phyloP scores from a whole-genome alignment of 2,329 filamentous ascomycete species.

The Lizonia empirigonia region DNA sequence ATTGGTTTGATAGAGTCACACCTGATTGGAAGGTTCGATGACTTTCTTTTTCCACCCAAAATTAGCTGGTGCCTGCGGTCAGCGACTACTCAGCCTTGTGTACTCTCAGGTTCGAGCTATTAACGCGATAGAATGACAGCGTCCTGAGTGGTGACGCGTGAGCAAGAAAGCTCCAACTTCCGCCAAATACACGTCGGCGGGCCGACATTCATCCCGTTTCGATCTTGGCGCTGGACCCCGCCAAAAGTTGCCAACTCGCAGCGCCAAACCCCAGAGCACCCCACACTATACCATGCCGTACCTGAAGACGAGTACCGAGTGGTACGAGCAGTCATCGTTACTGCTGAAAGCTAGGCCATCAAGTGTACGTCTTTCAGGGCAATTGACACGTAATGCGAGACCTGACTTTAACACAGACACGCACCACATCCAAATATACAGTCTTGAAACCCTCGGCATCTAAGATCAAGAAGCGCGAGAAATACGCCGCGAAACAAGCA shows the following conservation, averaged over 20 bases:
- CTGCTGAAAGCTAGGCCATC: slow-evolving; percentile 85
- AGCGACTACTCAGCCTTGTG: background rate
- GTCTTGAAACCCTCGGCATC: slow-evolving; percentile 57
- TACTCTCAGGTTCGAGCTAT: background rate
- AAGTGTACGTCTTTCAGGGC: slow-evolving; percentile 65
- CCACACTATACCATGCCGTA: slow-evolving; percentile 67
- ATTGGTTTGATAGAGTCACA: slow-evolving; percentile 15
- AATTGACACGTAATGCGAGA: slow-evolving; percentile 14
- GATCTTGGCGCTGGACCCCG: slow-evolving; percentile 27
- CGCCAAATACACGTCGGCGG: background rate
- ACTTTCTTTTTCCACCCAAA: slow-evolving; percentile 6
- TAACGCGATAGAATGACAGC: no score
- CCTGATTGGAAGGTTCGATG: slow-evolving; percentile 16
- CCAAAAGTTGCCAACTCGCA: slow-evolving; percentile 35
- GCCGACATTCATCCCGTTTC: slow-evolving; percentile 9
- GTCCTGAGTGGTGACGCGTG: slow-evolving; percentile 4
- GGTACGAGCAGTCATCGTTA: slow-evolving; percentile 84
- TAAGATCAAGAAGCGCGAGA: slow-evolving; percentile 43
- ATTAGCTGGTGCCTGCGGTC: slow-evolving; percentile 2
- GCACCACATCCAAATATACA: slow-evolving; percentile 91
- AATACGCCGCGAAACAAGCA: slow-evolving; percentile 37
- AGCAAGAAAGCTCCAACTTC: background rate
- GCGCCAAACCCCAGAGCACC: slow-evolving; percentile 17
- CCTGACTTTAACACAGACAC: slow-evolving; percentile 63
- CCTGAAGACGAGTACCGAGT: slow-evolving; percentile 83